Percentiles rank a stretch among this genome's conserved stretches.
These are phyloP conservation scores for Diplodia mutila DNA, from an alignment of 2,329 filamentous ascomycete genomes.

Conservation along the genomic window DNA sequence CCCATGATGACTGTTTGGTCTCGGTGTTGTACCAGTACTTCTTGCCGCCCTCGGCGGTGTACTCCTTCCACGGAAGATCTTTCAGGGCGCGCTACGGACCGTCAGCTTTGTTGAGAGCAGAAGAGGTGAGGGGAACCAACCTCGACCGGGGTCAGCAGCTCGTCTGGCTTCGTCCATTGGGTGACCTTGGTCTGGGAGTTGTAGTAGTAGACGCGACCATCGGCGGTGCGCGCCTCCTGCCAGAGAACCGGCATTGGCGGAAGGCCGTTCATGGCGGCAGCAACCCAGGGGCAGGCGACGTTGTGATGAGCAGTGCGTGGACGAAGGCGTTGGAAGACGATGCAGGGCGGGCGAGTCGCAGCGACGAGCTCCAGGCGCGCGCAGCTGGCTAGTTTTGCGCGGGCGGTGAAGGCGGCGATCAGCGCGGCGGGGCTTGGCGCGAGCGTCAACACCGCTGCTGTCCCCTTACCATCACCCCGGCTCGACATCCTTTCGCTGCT, in stretches of 20 bases:
- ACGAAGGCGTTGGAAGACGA: background rate
- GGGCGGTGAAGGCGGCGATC: constrained; percentile 20
- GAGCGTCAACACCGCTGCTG: constrained; percentile 12
- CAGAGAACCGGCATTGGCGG: constrained; percentile 63
- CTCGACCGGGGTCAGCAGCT: constrained; percentile 82
- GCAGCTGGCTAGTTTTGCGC: constrained; percentile 18
- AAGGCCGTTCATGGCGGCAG: constrained; percentile 61
- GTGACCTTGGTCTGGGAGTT: constrained; percentile 84
- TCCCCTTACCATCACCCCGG: constrained; percentile 17
- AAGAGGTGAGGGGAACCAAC: constrained; percentile 49
- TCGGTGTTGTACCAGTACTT: constrained; percentile 95
- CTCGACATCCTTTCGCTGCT: constrained; percentile 2
- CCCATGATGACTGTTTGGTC: constrained; percentile 91
- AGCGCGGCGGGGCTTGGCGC: constrained; percentile 12
- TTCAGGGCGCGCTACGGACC: constrained; percentile 71
- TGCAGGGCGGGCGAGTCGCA: background rate
- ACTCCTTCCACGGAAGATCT: constrained; percentile 90
- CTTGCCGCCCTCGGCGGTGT: constrained; percentile 80
- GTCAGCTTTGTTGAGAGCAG: constrained; percentile 30
- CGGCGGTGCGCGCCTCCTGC: constrained; percentile 79
- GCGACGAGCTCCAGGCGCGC: constrained; percentile 11
- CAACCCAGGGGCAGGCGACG: background rate
- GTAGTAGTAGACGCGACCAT: constrained; percentile 90
- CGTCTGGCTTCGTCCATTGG: constrained; percentile 92
- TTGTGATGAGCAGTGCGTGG: background rate